phyloP scores from a whole-genome alignment of 495 filamentous ascomycete species.

The Barbatosphaeria neglecta region DNA sequence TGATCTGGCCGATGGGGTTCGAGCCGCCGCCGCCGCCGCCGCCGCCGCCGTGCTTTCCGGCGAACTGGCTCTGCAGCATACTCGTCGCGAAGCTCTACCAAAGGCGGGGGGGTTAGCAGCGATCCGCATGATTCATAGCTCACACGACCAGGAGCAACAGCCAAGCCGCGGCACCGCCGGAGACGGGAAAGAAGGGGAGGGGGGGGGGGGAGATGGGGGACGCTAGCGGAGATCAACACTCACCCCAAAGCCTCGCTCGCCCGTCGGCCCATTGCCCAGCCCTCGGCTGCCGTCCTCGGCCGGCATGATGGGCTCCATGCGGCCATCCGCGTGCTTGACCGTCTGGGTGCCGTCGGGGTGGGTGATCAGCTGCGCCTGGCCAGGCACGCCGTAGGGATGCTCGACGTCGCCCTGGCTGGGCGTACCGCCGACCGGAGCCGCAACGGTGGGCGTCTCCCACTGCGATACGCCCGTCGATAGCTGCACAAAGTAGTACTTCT shows the following conservation, averaged over 20 bases:
- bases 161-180: no score
- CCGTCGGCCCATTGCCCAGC: constrained; percentile 15
- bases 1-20: constrained; percentile 19
- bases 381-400: constrained; percentile 40
- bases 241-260: constrained; percentile 36
- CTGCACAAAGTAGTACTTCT: constrained; percentile 74
- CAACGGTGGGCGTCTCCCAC: constrained; percentile 65
- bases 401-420: constrained; percentile 35
- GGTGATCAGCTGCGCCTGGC: constrained; percentile 33
- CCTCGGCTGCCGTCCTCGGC: constrained; percentile 24
- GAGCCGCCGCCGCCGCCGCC: constrained; percentile 16
- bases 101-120: neutral
- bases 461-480: constrained; percentile 61
- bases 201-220: no score
- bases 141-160: no score
- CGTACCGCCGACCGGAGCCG: constrained; percentile 37
- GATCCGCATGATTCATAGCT: no score
- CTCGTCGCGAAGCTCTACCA: constrained; percentile 23
- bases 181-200: no score
- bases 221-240: no score
- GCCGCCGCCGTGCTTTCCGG: constrained; percentile 6
- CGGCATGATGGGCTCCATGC: constrained; percentile 33
- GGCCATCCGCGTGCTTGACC: constrained; percentile 35
- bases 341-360: constrained; percentile 42
- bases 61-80: constrained; percentile 15